phyloP scores from a whole-genome alignment of 2,329 filamentous ascomycete species.

The Penicillium sp. region DNA sequence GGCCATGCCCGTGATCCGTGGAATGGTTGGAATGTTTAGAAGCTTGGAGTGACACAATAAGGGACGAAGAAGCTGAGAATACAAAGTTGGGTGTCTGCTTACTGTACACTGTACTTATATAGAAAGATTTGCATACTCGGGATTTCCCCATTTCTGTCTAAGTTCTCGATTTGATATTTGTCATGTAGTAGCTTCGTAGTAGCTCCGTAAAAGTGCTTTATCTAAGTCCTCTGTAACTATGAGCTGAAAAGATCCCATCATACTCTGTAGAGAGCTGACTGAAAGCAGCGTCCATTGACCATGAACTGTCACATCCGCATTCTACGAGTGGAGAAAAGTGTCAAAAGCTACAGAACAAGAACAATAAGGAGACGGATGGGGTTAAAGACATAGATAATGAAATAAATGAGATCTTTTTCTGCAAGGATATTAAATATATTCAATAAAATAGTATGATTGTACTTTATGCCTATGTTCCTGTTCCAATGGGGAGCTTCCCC shows the following conservation, averaged over 20 bases:
- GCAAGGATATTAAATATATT: not conserved
- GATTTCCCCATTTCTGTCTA: not conserved
- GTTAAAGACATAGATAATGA: not conserved
- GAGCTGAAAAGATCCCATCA: not conserved
- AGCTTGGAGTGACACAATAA: not conserved
- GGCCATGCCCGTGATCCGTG: not conserved
- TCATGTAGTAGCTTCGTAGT: not conserved
- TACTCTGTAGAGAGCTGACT: not conserved
- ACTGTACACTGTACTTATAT: not conserved
- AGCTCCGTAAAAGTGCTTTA: not conserved
- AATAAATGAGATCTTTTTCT: not conserved
- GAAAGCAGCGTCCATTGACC: constrained; percentile 11
- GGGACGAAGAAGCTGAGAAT: not conserved
- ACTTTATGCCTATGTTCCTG: not conserved
- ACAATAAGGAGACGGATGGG: not conserved
- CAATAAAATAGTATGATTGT: not conserved
- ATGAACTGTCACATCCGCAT: constrained; percentile 17
- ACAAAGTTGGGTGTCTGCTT: not conserved
- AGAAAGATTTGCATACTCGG: not conserved
- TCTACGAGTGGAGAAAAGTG: constrained; percentile 10
- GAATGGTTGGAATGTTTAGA: not conserved
- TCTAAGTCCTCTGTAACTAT: not conserved
- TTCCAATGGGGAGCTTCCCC: not conserved
- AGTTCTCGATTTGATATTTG: not conserved
- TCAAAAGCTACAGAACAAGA: not conserved